phyloP scores from a whole-genome alignment of 345 rosid species.

The Eucalyptus caleyi region DNA sequence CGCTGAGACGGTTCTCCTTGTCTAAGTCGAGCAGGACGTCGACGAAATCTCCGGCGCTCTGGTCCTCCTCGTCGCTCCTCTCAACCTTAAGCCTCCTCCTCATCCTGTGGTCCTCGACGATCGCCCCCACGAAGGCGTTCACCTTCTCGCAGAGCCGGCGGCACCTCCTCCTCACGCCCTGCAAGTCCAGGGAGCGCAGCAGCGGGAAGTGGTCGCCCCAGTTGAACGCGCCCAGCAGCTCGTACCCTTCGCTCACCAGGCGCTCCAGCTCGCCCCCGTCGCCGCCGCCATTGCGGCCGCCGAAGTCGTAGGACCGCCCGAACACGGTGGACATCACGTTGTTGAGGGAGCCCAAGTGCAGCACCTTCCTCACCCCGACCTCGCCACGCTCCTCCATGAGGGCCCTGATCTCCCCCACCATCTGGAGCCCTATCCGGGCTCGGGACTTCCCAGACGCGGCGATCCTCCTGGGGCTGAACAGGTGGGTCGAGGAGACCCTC shows the following conservation, averaged over 20 bases:
- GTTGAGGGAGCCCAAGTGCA: conserved; percentile 67
- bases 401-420: conserved; percentile 26
- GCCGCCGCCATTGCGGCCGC: neutral
- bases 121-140: conserved; percentile 40
- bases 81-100: neutral
- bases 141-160: conserved; percentile 39
- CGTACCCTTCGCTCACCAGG: conserved; percentile 69
- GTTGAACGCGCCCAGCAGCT: conserved; percentile 58
- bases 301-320: conserved; percentile 48
- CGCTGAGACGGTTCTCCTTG: conserved; percentile 35
- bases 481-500: conserved; percentile 65
- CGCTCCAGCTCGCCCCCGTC: conserved; percentile 21
- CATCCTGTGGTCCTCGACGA: conserved; percentile 47
- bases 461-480: conserved; percentile 65
- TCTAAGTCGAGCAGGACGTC: conserved; percentile 65
- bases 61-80: neutral
- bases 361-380: conserved; percentile 30
- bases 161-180: conserved; percentile 68
- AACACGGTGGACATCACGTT: conserved; percentile 73
- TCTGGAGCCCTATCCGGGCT: conserved; percentile 25
- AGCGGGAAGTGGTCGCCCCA: conserved; percentile 87
- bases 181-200: conserved; percentile 55
- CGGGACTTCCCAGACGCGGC: conserved; percentile 32
- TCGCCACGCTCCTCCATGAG: conserved; percentile 12
- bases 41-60: conserved; percentile 42